Conservation (phyloP, 345 rosid species). For the Eucalyptus sp. region DNA sequence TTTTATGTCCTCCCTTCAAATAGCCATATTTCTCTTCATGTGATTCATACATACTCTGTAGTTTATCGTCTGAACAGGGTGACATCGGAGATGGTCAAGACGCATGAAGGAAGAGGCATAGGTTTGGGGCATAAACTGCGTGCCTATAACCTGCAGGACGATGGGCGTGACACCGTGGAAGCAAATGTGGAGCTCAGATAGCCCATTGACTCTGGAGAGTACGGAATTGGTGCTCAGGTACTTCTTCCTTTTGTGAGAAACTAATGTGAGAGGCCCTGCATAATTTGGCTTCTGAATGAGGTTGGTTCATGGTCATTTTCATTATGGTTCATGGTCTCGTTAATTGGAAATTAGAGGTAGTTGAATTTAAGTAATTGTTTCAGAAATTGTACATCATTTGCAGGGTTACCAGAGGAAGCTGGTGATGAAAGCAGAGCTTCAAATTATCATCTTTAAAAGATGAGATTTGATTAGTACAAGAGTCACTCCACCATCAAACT, state of each 20-base stretch:
- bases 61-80: background rate
- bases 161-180: background rate
- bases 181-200: conserved; percentile 81
- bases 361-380: background rate
- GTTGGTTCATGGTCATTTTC: background rate
- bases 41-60: background rate
- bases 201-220: conserved; percentile 84
- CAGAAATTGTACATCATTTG: background rate
- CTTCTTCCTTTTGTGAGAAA: background rate
- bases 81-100: background rate
- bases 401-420: background rate
- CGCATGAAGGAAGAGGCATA: background rate
- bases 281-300: background rate
- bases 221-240: conserved; percentile 86
- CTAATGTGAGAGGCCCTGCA: background rate
- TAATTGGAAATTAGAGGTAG: background rate
- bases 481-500: background rate
- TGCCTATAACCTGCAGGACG: background rate
- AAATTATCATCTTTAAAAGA: background rate
- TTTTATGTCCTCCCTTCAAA: background rate
- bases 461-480: background rate
- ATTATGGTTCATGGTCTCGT: background rate
- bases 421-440: background rate
- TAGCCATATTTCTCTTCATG: background rate
- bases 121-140: background rate